These are phyloP conservation scores for Anisodus acutangulus DNA, from an alignment of 257 asterid species.

Conservation along the genomic window DNA sequence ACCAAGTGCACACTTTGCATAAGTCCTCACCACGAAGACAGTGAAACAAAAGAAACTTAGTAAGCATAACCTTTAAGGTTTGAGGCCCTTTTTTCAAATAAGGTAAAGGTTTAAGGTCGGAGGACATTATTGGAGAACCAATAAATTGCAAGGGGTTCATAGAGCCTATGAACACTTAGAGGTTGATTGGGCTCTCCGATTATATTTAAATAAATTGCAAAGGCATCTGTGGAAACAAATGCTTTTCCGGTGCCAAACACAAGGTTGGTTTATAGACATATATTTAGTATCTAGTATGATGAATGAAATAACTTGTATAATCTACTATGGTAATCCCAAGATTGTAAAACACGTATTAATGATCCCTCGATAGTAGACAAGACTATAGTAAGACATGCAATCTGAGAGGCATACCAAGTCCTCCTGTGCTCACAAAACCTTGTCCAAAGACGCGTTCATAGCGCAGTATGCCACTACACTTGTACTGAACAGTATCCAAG, in stretches of 20 bases:
- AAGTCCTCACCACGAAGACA: not conserved
- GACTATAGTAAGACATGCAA: not conserved
- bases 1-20: slow-evolving; percentile 9
- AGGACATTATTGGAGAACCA: not conserved
- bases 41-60: slow-evolving; percentile 20
- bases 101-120: not conserved
- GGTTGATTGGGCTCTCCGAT: not conserved
- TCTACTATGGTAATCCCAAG: not conserved
- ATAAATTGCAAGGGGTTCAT: slow-evolving; percentile 16
- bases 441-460: slow-evolving; percentile 93
- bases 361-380: slow-evolving; percentile 14
- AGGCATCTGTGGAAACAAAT: not conserved
- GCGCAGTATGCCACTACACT: slow-evolving; percentile 81
- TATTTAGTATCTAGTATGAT: not conserved
- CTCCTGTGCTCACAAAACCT: slow-evolving; percentile 99
- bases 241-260: not conserved
- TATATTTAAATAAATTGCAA: not conserved
- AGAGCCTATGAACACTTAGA: not conserved
- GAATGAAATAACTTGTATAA: slow-evolving; percentile 15
- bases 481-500: slow-evolving; percentile 92
- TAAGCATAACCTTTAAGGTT: not conserved
- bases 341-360: not conserved
- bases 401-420: slow-evolving; percentile 62
- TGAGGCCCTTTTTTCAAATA: not conserved
- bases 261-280: not conserved